These are phyloP conservation scores for Chlamydomonas schloesseri DNA, from an alignment of 139 green algal species.

Conservation along the genomic window DNA sequence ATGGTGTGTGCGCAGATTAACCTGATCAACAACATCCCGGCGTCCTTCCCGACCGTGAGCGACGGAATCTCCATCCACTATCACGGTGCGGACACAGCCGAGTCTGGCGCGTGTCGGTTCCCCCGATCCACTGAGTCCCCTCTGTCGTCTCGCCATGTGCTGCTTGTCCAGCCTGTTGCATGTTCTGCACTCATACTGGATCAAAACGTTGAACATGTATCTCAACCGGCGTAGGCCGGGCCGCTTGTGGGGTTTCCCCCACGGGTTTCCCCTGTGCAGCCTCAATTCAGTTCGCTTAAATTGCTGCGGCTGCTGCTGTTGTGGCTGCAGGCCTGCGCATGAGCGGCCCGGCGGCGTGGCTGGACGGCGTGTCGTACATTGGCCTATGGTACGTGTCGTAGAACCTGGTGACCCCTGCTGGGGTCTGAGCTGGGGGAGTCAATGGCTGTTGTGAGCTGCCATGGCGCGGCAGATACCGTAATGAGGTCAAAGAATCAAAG, in stretches of 20 bases:
- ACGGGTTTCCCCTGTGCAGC: too few relatives aligned
- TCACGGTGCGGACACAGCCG: constrained; percentile 61
- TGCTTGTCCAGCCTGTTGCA: too few relatives aligned
- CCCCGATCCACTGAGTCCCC: background rate
- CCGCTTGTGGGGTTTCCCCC: too few relatives aligned
- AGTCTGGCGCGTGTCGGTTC: too few relatives aligned
- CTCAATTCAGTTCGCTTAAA: too few relatives aligned
- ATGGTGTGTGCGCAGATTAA: constrained; percentile 59
- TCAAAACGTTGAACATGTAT: background rate
- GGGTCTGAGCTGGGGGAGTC: too few relatives aligned
- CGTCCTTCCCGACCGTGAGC: constrained; percentile 35
- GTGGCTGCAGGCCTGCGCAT: constrained; percentile 46
- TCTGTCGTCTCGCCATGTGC: background rate
- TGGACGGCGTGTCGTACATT: constrained; percentile 54
- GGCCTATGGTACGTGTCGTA: constrained; percentile 46
- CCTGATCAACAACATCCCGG: constrained; percentile 61
- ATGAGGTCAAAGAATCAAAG: too few relatives aligned
- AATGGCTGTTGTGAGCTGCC: too few relatives aligned
- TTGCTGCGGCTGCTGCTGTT: too few relatives aligned
- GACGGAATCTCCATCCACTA: constrained; percentile 69
- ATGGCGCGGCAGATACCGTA: too few relatives aligned
- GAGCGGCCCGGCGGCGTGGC: constrained; percentile 42
- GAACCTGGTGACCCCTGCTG: too few relatives aligned
- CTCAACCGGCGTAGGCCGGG: background rate
- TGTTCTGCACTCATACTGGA: too few relatives aligned